Evolutionary conservation across 768 basidiomycete genomes (phyloP).

Genomic region (Suillus clintonianus): DNA sequence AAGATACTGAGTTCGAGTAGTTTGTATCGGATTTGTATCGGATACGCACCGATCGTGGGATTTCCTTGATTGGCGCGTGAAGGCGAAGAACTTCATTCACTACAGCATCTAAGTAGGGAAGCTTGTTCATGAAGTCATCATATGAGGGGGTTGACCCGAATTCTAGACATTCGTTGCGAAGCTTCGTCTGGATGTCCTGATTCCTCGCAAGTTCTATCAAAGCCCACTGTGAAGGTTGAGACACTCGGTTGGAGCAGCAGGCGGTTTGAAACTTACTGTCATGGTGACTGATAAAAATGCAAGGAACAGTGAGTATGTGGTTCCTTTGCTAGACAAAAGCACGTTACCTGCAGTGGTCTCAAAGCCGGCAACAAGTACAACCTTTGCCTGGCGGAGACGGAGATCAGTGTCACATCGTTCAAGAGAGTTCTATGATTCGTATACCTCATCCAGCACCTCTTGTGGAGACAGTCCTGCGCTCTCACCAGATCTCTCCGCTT

Average conservation of each 20-base stretch:
- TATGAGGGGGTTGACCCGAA: too few relatives aligned
- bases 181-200: too few relatives aligned
- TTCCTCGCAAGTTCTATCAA: too few relatives aligned
- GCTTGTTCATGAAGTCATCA: constrained; percentile 30
- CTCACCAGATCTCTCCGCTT: not conserved
- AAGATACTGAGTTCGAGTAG: not conserved
- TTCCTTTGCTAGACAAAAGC: not conserved
- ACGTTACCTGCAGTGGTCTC: constrained; percentile 26
- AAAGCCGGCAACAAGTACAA: constrained; percentile 14
- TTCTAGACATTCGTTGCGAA: too few relatives aligned
- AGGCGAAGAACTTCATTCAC: constrained; percentile 41
- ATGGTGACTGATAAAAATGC: too few relatives aligned
- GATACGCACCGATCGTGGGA: constrained; percentile 31
- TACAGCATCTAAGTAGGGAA: constrained; percentile 45
- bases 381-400: constrained; percentile 9
- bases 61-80: constrained; percentile 35
- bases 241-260: constrained; percentile 1
- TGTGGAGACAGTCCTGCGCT: not conserved
- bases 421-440: not conserved
- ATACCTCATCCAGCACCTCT: not conserved
- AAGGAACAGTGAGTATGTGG: too few relatives aligned
- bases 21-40: not conserved
- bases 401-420: not conserved
- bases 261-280: too few relatives aligned
- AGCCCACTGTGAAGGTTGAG: too few relatives aligned